phyloP scores from a whole-genome alignment of 441 rosid genomes.

The Corymbia calophylla region DNA sequence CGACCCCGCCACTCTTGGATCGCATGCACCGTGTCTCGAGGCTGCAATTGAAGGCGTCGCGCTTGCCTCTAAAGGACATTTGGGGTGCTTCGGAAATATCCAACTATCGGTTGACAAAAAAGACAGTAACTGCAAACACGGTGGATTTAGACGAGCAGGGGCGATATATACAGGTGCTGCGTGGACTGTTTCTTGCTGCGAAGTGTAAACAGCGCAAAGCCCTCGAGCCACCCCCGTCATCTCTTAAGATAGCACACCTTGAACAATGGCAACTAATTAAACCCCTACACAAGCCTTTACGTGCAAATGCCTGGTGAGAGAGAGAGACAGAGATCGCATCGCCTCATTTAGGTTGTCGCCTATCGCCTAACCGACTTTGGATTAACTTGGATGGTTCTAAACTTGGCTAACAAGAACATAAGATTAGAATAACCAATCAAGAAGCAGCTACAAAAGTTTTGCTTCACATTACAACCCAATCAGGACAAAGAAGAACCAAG shows the following conservation, averaged over 20 bases:
- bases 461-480: not conserved
- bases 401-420: not conserved
- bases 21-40: not conserved
- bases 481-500: not conserved
- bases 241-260: rapidly evolving
- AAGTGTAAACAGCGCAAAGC: not conserved
- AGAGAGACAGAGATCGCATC: not conserved
- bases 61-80: not conserved
- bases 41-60: not conserved
- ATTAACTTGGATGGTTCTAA: not conserved
- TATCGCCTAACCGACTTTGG: not conserved
- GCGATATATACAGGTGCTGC: no score
- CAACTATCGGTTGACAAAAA: not conserved
- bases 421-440: not conserved
- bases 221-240: not conserved
- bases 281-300: not conserved
- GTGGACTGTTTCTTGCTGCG: not conserved
- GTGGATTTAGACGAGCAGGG: not conserved
- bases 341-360: not conserved
- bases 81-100: not conserved
- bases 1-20: not conserved
- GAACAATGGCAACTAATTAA: not conserved
- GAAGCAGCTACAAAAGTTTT: not conserved
- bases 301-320: not conserved
- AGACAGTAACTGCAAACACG: not conserved